These are phyloP conservation scores for Citrus trifoliata DNA, from an alignment of 345 rosid genomes.

Conservation along the genomic window DNA sequence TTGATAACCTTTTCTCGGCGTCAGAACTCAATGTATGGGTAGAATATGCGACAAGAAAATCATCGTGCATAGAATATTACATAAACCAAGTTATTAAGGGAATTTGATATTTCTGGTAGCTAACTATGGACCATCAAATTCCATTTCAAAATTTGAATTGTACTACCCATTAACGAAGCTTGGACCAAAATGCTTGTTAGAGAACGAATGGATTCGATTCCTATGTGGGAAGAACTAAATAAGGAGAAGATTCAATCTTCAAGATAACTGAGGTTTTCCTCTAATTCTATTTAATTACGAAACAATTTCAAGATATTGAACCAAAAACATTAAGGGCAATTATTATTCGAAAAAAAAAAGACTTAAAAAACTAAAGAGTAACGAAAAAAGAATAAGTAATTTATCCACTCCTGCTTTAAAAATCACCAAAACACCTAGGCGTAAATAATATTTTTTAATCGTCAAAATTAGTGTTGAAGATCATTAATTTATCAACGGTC, in stretches of 20 bases:
- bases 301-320: no score
- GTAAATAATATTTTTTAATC: neutral
- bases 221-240: neutral
- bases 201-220: neutral
- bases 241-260: neutral
- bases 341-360: no score
- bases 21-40: neutral
- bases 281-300: no score
- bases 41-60: neutral
- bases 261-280: neutral
- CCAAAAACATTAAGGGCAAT: no score
- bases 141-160: neutral
- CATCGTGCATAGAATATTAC: neutral
- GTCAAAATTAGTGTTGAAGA: no score
- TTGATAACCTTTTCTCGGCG: neutral
- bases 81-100: neutral
- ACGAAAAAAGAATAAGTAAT: neutral
- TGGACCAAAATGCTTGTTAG: neutral
- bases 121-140: conserved; percentile 10
- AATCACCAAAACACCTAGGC: neutral
- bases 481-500: no score
- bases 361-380: no score
- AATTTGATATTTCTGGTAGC: neutral
- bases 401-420: neutral
- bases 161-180: neutral